Evolutionary conservation across 2,329 filamentous ascomycete species (phyloP), one percentile per base, ranked within the genome.

Genomic region (Colletotrichum endophyticum): DNA sequence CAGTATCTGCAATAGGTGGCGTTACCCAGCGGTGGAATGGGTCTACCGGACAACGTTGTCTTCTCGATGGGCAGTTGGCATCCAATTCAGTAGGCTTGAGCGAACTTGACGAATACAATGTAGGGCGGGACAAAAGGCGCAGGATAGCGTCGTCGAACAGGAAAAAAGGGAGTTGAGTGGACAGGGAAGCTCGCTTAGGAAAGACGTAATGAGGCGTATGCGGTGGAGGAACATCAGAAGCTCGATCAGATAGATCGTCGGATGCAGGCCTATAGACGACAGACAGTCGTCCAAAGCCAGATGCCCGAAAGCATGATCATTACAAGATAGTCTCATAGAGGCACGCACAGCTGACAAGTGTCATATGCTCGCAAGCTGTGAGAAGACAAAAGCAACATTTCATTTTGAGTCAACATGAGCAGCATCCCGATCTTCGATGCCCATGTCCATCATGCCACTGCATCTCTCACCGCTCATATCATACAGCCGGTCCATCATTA

Each of bases 1-100:
- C 85, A 88, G 73, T 92, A 91, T 79, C 85, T 92, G 75, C 81
- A 82, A 79, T 90, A 82, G 81, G 69, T 72, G 44, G 22, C n/a
- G 74, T 61, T 73, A 57, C 64, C 64, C 22, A 36, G 66, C 27
- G 73, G 73, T 30, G 66, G 11, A 22, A 53, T 69, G 57, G 73
- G 73, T 25, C 53, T 76, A 15, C 73, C 59, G 15, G 73, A 76
- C 49, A 19, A 73, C 16, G 25, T 49, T 32, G 73, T 64, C 22
- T 63, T 73, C n/a, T 76, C 70, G n/a, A 74, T 57, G 59, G 74
- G 34, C 22, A 66, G 64, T 39, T 76, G 70, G 74, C 39, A 53
- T 59, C 69, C 61, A 49, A 30, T 76, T n/a, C 74, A 53, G 34
- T 64, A 63, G 57, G 34, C 53, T 28, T 13, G n/a, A 36, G 22